Base-by-base conservation (phyloP, 441 rosid genomes). In the Croton laevigatus region DNA sequence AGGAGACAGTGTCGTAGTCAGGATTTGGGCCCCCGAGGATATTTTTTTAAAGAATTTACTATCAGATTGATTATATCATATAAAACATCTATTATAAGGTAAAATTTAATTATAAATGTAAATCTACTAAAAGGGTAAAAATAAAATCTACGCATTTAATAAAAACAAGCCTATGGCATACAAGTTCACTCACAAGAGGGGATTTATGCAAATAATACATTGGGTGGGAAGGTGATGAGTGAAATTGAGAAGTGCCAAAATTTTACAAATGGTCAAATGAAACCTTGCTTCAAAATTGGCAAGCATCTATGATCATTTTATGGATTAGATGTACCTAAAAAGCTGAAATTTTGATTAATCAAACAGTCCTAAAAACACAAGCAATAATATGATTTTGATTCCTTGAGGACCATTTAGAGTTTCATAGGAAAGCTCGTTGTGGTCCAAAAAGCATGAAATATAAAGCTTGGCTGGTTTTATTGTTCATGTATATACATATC, bases 401-500 rank as follows among this genome's bases (percentile, higher is more conserved):
- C 44, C 8, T 40, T 40, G 0, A 40, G 44, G 44, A 40, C 44
- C 44, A 40, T 40, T 8, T 23, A 49, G 13, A 20, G 19, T 20
- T 27, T 60, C 8, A 0, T 44, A 3, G 16, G 6, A 16, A 7
- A 17, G 42, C 44, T 40, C 62, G 13, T 3, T 65, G 76, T 73
- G 76, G 76, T 73, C 76, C 76, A 37, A 4, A 27, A 44, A 67
- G 16, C 55, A 73, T 0, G 55, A 67, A 67, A 73, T 73, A 68
- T 62, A 60, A 27, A 42, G 71, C 62, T 60, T 67, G 76, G 71
- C 71, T 66, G 34, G 67, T 49, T 65, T 27, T 52, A 20, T 55
- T 66, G 61, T 73, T 45, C 13, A 48, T 65, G 70, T 40, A 71
- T 17, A 11, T 62, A 19, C 2, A 71, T 17, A 2, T 6, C 17